Evolutionary conservation across 768 basidiomycete genomes (phyloP).

Genomic region (Leccinum imitatum): DNA sequence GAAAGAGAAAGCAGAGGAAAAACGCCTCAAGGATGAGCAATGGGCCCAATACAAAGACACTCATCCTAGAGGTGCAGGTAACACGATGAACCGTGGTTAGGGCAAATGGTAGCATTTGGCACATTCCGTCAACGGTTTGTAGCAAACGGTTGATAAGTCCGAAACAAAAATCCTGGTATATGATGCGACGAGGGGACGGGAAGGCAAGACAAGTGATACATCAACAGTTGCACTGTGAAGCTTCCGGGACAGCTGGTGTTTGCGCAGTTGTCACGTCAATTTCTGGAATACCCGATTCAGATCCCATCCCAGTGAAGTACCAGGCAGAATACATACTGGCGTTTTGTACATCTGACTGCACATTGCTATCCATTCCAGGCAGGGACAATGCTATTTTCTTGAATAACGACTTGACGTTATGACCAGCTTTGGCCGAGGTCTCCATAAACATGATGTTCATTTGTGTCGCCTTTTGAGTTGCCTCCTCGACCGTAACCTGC

Average conservation of each 20-base stretch:
- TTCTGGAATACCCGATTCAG: constrained; percentile 47
- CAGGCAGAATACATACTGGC: constrained; percentile 36
- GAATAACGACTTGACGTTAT: constrained; percentile 98
- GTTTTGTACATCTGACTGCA: constrained; percentile 54
- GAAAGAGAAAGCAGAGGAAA: constrained; percentile 69
- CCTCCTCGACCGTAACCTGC: constrained; percentile 98
- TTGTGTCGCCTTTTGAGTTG: constrained; percentile 86
- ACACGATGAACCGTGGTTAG: constrained; percentile 89
- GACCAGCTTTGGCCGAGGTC: constrained; percentile 98
- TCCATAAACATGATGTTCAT: constrained; percentile 98
- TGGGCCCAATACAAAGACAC: constrained; percentile 89
- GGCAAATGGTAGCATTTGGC: constrained; percentile 10
- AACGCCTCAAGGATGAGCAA: constrained; percentile 82
- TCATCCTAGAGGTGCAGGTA: constrained; percentile 90
- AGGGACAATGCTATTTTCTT: constrained; percentile 99
- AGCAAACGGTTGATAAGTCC: constrained; percentile 21
- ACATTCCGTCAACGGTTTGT: constrained; percentile 9
- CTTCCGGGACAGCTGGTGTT: constrained; percentile 73
- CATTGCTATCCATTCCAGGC: constrained; percentile 92
- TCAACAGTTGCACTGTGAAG: constrained; percentile 84
- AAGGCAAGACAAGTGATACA: constrained; percentile 2
- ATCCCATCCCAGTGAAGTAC: background rate
- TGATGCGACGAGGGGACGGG: constrained; percentile 16
- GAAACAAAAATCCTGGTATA: constrained; percentile 31
- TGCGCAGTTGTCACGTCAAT: constrained; percentile 85